Percentiles rank a stretch among this genome's conserved stretches.
phyloP scores from a whole-genome alignment of 1,139 yeast genomes.

The Yamadazyma siamensis region DNA sequence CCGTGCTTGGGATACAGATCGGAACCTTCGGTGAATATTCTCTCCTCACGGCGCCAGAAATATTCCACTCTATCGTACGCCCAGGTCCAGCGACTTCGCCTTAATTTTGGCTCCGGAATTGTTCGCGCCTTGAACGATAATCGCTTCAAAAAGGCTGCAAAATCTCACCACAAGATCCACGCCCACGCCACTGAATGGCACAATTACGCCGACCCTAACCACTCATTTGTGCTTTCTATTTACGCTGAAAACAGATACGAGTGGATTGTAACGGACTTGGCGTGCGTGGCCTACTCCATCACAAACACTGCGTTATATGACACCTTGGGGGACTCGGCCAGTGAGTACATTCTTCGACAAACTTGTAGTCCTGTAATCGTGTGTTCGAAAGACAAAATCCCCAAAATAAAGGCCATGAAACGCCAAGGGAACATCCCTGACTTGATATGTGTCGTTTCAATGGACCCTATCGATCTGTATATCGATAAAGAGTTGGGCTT shows the following conservation, averaged over 20 bases:
- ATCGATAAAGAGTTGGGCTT: slow-evolving; percentile 18
- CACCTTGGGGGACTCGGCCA: slow-evolving; percentile 28
- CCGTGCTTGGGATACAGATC: slow-evolving; percentile 24
- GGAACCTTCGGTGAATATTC: slow-evolving; percentile 7
- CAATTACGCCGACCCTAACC: slow-evolving; percentile 15
- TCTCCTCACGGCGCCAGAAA: too few species aligned
- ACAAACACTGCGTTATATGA: slow-evolving; percentile 37
- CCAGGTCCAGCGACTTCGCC: slow-evolving; percentile 15
- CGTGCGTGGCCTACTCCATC: slow-evolving; percentile 29
- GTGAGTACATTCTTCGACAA: slow-evolving; percentile 24
- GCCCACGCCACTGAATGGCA: slow-evolving; percentile 20
- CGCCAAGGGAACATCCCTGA: slow-evolving; percentile 12
- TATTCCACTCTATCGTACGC: slow-evolving; percentile 15
- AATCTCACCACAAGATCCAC: slow-evolving; percentile 10
- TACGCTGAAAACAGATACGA: slow-evolving; percentile 30
- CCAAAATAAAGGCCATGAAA: slow-evolving; percentile 9
- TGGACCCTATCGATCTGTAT: slow-evolving; percentile 20
- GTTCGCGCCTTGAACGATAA: slow-evolving; percentile 19
- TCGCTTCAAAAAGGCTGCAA: slow-evolving; percentile 20
- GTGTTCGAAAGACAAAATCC: slow-evolving; percentile 28
- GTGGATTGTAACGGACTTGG: slow-evolving; percentile 36
- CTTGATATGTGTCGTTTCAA: slow-evolving; percentile 23
- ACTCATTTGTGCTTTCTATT: slow-evolving; percentile 29
- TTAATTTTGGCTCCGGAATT: slow-evolving; percentile 29
- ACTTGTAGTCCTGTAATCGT: slow-evolving; percentile 31